Evolutionary conservation across 768 basidiomycete genomes (phyloP).

Genomic region (Tulasnella sp.): DNA sequence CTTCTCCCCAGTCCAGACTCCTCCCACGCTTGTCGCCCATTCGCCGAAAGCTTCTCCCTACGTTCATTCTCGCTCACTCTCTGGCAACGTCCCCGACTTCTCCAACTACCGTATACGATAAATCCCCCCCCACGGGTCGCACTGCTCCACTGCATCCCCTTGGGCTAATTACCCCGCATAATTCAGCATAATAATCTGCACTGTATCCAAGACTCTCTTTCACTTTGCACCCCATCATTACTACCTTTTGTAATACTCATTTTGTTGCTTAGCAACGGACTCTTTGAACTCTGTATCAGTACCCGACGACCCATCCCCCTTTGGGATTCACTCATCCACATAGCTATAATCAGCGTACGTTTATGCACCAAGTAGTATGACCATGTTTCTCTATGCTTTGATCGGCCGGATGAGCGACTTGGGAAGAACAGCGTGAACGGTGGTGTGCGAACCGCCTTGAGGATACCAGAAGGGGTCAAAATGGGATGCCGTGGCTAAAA

Average conservation of each 20-base stretch:
- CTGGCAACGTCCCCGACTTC: neutral
- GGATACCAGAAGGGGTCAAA: neutral
- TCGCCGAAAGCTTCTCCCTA: neutral
- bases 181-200: constrained; percentile 17
- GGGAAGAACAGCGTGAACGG: neutral
- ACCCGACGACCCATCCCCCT: neutral
- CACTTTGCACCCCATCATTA: neutral
- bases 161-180: neutral
- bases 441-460: neutral
- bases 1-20: neutral
- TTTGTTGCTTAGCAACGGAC: neutral
- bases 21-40: neutral
- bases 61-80: neutral
- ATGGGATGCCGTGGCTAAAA: neutral
- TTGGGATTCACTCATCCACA: neutral
- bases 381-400: neutral
- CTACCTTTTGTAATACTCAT: neutral
- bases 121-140: neutral
- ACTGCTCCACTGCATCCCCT: neutral
- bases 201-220: constrained; percentile 5
- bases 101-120: constrained; percentile 15
- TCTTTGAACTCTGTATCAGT: neutral
- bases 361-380: neutral
- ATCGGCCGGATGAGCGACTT: neutral
- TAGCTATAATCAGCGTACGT: neutral